Conservation (phyloP, 2,329 filamentous ascomycete genomes). For the Fusarium sp. region DNA sequence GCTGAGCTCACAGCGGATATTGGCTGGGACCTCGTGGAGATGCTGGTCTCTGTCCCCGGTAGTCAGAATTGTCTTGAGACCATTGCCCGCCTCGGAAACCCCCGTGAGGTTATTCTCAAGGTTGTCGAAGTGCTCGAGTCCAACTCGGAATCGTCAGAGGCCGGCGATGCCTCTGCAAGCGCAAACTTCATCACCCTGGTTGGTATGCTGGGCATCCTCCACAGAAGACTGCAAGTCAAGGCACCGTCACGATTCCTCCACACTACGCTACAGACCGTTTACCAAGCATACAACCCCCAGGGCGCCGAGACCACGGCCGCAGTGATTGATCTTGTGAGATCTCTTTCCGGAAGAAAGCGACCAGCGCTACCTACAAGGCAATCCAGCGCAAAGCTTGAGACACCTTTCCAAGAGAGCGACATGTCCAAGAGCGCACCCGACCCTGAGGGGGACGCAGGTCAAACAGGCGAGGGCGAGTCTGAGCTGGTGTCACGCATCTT, state of each 20-base stretch:
- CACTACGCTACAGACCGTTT: constrained; percentile 78
- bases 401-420: constrained; percentile 66
- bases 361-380: constrained; percentile 71
- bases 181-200: constrained; percentile 76
- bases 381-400: constrained; percentile 69
- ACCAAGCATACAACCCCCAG: constrained; percentile 72
- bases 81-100: constrained; percentile 82
- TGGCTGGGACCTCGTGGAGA: constrained; percentile 85
- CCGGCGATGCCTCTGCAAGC: constrained; percentile 52
- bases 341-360: constrained; percentile 74
- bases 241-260: constrained; percentile 83
- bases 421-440: constrained; percentile 70
- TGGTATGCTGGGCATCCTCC: constrained; percentile 78
- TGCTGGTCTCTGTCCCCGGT: constrained; percentile 75
- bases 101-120: constrained; percentile 84
- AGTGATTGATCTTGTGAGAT: constrained; percentile 77
- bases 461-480: constrained; percentile 65
- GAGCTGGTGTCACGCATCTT: constrained; percentile 74
- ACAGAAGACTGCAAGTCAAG: constrained; percentile 80
- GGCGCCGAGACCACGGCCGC: constrained; percentile 76
- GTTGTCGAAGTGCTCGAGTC: constrained; percentile 78
- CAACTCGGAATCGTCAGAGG: constrained; percentile 56
- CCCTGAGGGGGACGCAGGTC: constrained; percentile 64
- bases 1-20: constrained; percentile 78
- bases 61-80: constrained; percentile 79